These are phyloP conservation scores for Cladophialophora chaetospira DNA, from an alignment of 2,329 filamentous ascomycete species.

Conservation along the genomic window DNA sequence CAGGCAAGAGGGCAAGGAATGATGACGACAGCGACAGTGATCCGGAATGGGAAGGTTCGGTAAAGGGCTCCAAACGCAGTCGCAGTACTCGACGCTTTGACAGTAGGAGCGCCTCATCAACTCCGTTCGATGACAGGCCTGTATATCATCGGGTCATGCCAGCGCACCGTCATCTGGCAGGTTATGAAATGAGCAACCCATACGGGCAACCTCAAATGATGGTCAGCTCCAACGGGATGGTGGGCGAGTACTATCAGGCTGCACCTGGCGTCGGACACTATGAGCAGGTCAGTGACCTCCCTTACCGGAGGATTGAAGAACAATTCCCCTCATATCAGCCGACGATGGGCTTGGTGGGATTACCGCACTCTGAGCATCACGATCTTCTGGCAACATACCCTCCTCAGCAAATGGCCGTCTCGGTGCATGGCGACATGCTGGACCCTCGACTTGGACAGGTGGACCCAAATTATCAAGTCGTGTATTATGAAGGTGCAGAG, in stretches of 20 bases:
- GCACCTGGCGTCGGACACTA: conserved; percentile 18
- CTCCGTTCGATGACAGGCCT: conserved; percentile 30
- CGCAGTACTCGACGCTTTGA: conserved; percentile 26
- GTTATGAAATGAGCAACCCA: conserved; percentile 31
- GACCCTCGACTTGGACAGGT: conserved; percentile 44
- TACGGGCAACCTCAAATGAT: conserved; percentile 33
- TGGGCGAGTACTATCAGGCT: conserved; percentile 25
- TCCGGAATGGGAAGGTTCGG: conserved; percentile 32
- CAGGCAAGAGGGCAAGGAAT: conserved; percentile 51
- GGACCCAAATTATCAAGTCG: conserved; percentile 36
- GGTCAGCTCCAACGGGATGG: conserved; percentile 21
- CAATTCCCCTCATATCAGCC: conserved; percentile 22
- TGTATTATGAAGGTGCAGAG: conserved; percentile 31
- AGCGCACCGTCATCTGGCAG: conserved; percentile 26
- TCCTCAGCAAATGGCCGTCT: conserved; percentile 33
- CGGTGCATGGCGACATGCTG: conserved; percentile 39
- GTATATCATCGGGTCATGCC: conserved; percentile 19
- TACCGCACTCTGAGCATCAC: conserved; percentile 47
- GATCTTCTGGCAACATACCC: conserved; percentile 44
- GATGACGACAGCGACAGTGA: conserved; percentile 41
- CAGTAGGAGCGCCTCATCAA: conserved; percentile 30
- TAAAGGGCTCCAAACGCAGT: conserved; percentile 29
- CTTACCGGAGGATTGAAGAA: conserved; percentile 38
- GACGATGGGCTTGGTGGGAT: conserved; percentile 42
- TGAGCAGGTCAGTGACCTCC: conserved; percentile 31